Percentiles rank a stretch among this genome's conserved stretches.
Evolutionary conservation across 2,329 filamentous ascomycete species (phyloP).

Genomic region (Trichoderma asperellum): DNA sequence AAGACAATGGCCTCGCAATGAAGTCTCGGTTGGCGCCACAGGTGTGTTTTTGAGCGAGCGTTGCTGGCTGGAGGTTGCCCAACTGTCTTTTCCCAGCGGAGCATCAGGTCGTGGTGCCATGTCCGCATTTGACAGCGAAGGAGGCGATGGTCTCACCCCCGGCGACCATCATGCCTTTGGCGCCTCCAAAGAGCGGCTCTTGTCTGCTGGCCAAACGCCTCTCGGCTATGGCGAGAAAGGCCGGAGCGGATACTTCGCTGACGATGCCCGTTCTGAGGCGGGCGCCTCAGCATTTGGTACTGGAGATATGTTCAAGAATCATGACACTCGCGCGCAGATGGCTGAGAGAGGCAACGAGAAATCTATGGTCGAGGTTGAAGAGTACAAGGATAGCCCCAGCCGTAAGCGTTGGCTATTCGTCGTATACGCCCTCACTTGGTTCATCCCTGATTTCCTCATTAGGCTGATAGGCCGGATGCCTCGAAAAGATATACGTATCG

Average conservation of each 20-base stretch:
- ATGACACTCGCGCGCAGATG: constrained; percentile 92
- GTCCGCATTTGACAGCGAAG: constrained; percentile 61
- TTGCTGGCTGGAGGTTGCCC: constrained; percentile 90
- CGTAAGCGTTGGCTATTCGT: constrained; percentile 90
- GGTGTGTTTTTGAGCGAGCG: constrained; percentile 94
- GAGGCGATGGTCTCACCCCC: constrained; percentile 64
- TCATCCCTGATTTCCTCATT: constrained; percentile 82
- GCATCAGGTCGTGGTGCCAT: constrained; percentile 47
- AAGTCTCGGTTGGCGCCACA: constrained; percentile 87
- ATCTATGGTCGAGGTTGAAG: constrained; percentile 87
- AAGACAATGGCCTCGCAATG: constrained; percentile 88
- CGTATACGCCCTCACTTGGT: constrained; percentile 84
- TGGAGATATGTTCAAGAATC: constrained; percentile 97
- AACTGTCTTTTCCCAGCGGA: constrained; percentile 66
- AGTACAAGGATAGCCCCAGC: constrained; percentile 73
- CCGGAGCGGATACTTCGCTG: constrained; percentile 80
- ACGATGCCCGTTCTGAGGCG: constrained; percentile 89
- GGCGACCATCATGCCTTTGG: constrained; percentile 64
- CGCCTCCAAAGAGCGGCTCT: constrained; percentile 64
- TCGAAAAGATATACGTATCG: constrained; percentile 87
- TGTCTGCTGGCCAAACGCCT: constrained; percentile 57
- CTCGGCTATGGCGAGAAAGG: constrained; percentile 75
- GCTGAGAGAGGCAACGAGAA: constrained; percentile 93
- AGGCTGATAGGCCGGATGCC: constrained; percentile 79
- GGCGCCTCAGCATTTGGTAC: constrained; percentile 87